Evolutionary conservation across 164 flowering plant species (phyloP).

Genomic region (Litsea cubeba): DNA sequence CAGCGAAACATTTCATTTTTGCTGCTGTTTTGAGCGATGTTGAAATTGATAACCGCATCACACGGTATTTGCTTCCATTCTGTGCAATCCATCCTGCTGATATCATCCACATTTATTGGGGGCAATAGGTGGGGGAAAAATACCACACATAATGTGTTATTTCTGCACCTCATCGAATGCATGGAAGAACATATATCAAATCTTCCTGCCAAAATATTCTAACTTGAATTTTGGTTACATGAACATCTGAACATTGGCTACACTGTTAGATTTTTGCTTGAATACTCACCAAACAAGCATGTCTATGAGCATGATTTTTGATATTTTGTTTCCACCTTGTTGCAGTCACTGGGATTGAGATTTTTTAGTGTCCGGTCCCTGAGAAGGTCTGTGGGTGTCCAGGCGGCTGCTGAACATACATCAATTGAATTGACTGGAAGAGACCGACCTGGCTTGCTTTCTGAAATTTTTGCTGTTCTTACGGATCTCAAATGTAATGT

Average conservation of each 20-base stretch:
- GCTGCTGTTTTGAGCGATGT: not conserved
- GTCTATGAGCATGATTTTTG: not conserved
- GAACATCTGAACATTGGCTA: not conserved
- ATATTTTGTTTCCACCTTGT: constrained; percentile 13
- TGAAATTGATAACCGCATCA: not conserved
- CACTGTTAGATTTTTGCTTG: not conserved
- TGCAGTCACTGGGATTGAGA: constrained; percentile 65
- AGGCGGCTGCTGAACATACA: constrained; percentile 60
- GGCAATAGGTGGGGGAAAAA: not conserved
- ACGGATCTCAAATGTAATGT: constrained; percentile 85
- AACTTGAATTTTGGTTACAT: not conserved
- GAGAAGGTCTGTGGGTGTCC: constrained; percentile 73
- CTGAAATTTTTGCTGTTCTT: constrained; percentile 89
- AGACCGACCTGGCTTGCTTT: constrained; percentile 88
- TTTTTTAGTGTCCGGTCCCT: constrained; percentile 50
- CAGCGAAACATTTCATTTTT: not conserved
- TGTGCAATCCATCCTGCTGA: not conserved
- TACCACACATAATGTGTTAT: not conserved
- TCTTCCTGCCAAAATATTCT: not conserved
- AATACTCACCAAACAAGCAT: no score
- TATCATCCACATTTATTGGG: not conserved
- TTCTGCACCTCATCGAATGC: not conserved
- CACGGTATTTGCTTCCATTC: not conserved
- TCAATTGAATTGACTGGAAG: constrained; percentile 77
- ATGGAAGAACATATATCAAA: not conserved